Percentiles rank a stretch among this genome's conserved stretches.
Evolutionary conservation across 176 grass and related monocot species (phyloP).

Genomic region (Stipa capillata): DNA sequence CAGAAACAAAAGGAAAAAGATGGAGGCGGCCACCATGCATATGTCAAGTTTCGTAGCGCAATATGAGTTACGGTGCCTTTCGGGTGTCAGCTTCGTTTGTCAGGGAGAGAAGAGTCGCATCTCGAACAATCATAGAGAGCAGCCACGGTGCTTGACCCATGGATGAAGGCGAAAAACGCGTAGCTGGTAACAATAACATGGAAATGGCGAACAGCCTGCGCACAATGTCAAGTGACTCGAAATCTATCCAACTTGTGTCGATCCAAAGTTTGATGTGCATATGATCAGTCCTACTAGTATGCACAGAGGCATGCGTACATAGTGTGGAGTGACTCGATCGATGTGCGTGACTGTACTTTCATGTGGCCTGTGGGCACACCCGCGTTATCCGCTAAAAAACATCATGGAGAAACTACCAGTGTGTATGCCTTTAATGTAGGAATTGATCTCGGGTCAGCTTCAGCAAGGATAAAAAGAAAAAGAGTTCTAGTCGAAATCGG

Average conservation of each 20-base stretch:
- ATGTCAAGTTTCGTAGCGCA: not conserved
- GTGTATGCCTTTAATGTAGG: too few relatives aligned
- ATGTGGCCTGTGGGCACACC: not conserved
- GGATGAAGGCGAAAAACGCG: not conserved
- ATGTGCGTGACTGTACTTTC: not conserved
- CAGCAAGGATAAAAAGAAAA: too few relatives aligned
- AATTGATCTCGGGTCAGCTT: too few relatives aligned
- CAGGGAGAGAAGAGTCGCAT: not conserved
- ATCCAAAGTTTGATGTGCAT: not conserved
- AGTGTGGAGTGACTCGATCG: not conserved
- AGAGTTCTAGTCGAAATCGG: too few relatives aligned
- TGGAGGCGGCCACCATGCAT: not conserved
- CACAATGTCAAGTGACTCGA: slow-evolving; percentile 28
- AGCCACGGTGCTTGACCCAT: not conserved
- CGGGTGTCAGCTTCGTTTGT: not conserved
- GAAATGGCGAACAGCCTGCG: not conserved
- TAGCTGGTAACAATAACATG: not conserved
- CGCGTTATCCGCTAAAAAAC: not conserved
- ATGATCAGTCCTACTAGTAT: not conserved
- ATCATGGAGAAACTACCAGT: too few relatives aligned
- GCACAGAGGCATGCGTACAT: not conserved
- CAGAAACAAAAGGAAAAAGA: too few relatives aligned
- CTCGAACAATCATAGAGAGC: not conserved
- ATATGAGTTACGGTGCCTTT: not conserved
- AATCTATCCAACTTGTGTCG: not conserved